Base-by-base conservation (phyloP, 257 asterid species). In the Jasminum sambac region DNA sequence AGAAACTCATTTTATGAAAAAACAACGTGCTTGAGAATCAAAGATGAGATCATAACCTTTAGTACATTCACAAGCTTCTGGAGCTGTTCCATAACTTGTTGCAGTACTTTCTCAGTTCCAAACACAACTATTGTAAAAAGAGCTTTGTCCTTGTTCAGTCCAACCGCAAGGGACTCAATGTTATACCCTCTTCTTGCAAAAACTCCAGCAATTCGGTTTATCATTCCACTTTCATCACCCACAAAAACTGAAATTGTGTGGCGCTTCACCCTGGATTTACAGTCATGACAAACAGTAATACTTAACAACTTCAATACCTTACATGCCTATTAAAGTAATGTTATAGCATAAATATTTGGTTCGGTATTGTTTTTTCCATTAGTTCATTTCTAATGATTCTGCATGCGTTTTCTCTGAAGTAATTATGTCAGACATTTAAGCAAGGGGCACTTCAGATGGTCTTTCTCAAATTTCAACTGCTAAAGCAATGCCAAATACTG, bases 211-310 rank as follows among this genome's bases (percentile, higher is more conserved):
- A 94, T 91, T 61, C 98, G 90, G 65, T 94, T 94, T 66, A 94
- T 94, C 97, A 94, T 94, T 67, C 98, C 98, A 73, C 97, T 94
- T 83, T 94, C 98, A 78, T 94, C 98, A 58, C 98, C 98, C 60
- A 94, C 98, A 84, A 89, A 94, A 48, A 94, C 96, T 9, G 96
- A 90, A 68, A 94, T 80, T 1, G 96, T 84, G 77, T 91, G 98
- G 34, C 96, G 87, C 77, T 84, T 85, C 64, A 80, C 88, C 87
- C 97, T 89, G 87, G 60, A 84, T 61, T 76, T 71, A 43, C 55
- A 10, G 25, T 17, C 71, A 63, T 60, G 59, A 67, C 19, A 46
- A 11, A 40, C 38, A 23, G 10, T 9, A 55, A 19, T 21, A 21
- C 21, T 55, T 55, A 55, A 23, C 8, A 10, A 23, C 34, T 55